A percentile compares a stretch with the other conserved stretches of the same genome.
Evolutionary conservation across 2,329 filamentous ascomycete species (phyloP).

Genomic region (Rutstroemia sp.): DNA sequence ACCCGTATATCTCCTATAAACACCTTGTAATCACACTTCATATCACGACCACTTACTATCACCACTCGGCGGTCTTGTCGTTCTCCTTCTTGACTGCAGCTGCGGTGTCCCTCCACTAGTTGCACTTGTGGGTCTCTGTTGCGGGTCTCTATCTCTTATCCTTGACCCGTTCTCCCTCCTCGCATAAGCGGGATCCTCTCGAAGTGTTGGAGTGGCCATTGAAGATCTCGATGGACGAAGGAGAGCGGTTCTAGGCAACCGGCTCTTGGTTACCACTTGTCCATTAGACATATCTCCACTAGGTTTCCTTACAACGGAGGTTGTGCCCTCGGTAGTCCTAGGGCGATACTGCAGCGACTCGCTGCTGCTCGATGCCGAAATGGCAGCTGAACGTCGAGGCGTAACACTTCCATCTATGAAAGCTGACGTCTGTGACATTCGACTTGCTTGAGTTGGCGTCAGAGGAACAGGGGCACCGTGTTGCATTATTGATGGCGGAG

Average conservation of each 20-base stretch:
- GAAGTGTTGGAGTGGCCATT: slow-evolving; percentile 19
- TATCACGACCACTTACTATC: slow-evolving; percentile 30
- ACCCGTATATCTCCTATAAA: neutral
- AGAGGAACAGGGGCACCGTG: slow-evolving; percentile 22
- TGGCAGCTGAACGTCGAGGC: slow-evolving; percentile 29
- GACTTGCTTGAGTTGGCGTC: slow-evolving; percentile 8
- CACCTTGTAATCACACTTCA: neutral
- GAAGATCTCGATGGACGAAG: slow-evolving; percentile 26
- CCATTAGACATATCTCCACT: slow-evolving; percentile 22
- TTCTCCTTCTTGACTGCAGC: slow-evolving; percentile 25
- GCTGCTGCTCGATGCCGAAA: slow-evolving; percentile 40
- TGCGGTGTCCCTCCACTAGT: slow-evolving; percentile 19
- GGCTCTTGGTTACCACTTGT: slow-evolving; percentile 23
- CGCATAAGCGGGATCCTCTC: slow-evolving; percentile 14
- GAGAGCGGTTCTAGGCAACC: slow-evolving; percentile 28
- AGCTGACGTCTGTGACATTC: slow-evolving; percentile 20
- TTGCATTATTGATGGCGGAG: slow-evolving; percentile 22
- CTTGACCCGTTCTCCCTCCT: slow-evolving; percentile 11
- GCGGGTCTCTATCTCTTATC: slow-evolving; percentile 15
- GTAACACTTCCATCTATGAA: slow-evolving; percentile 27
- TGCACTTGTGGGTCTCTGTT: slow-evolving; percentile 15
- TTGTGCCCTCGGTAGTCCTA: slow-evolving; percentile 23
- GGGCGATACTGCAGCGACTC: slow-evolving; percentile 26
- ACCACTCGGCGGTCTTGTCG: slow-evolving; percentile 24
- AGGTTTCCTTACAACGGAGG: slow-evolving; percentile 18